Evolutionary conservation across 768 basidiomycete species (phyloP).

Genomic region (Mycena albidolilacea): DNA sequence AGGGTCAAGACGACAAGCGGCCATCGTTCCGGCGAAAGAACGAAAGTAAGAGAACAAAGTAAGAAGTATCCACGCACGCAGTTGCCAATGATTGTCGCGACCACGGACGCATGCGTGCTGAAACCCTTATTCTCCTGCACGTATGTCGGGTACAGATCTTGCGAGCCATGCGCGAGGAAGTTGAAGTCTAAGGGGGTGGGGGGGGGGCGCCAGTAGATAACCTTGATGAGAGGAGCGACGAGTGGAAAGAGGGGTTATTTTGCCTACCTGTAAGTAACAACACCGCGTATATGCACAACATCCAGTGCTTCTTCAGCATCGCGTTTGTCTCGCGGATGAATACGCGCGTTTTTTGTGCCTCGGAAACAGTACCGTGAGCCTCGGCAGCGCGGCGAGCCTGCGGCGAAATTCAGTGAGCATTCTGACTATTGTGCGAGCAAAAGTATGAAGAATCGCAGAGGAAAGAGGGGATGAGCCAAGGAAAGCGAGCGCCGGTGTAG

Average conservation of each 20-base stretch:
- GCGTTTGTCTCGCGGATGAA: constrained; percentile 81
- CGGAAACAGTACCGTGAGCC: constrained; percentile 45
- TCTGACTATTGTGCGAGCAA: too few species aligned
- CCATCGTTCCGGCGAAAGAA: constrained; percentile 6
- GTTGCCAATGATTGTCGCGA: constrained; percentile 74
- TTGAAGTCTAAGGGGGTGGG: constrained; percentile 71
- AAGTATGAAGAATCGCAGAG: too few species aligned
- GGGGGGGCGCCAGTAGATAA: neutral
- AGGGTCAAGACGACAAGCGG: constrained; percentile 17
- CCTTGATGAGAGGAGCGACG: neutral
- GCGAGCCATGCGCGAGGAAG: constrained; percentile 77
- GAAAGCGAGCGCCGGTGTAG: too few species aligned
- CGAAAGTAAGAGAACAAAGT: constrained; percentile 17
- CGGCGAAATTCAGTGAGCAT: constrained; percentile 8
- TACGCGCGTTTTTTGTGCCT: constrained; percentile 69
- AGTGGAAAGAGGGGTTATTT: neutral
- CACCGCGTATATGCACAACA: constrained; percentile 86
- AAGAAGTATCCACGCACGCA: constrained; percentile 55
- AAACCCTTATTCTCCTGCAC: constrained; percentile 69
- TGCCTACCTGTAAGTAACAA: constrained; percentile 77
- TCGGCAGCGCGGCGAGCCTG: constrained; percentile 35
- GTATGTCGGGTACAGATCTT: constrained; percentile 78
- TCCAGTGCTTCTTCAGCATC: constrained; percentile 89
- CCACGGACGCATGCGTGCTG: constrained; percentile 61
- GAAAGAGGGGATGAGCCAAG: too few species aligned